phyloP scores from a whole-genome alignment of 1,284 basidiomycete genomes.

The Trichosporon ovoides region DNA sequence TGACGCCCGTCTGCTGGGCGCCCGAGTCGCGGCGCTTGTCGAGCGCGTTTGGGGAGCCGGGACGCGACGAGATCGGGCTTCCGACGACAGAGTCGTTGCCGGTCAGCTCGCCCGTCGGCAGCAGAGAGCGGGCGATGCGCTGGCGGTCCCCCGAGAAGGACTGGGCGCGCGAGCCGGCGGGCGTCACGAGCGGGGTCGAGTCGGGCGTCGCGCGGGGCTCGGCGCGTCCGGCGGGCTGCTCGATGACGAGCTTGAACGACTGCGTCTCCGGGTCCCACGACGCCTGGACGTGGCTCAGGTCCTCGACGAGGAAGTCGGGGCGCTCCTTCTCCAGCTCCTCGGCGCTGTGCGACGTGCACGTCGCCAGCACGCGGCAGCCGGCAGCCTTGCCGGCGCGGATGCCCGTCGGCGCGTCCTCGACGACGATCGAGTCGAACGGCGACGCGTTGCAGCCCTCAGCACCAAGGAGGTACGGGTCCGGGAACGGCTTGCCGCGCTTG shows the following conservation, averaged over 20 bases:
- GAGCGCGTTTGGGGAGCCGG: slow-evolving; percentile 34
- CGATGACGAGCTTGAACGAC: slow-evolving; percentile 45
- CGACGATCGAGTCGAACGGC: slow-evolving; percentile 48
- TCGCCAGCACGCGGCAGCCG: slow-evolving; percentile 49
- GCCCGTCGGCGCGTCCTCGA: slow-evolving; percentile 53
- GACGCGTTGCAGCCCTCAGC: slow-evolving; percentile 45
- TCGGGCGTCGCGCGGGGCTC: slow-evolving; percentile 45
- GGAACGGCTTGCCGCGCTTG: slow-evolving; percentile 51
- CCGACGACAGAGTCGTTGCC: slow-evolving; percentile 48
- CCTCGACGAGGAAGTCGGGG: slow-evolving; percentile 50
- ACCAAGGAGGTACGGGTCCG: slow-evolving; percentile 52
- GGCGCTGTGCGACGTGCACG: slow-evolving; percentile 49
- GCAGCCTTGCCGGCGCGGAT: slow-evolving; percentile 50
- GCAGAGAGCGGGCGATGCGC: slow-evolving; percentile 15
- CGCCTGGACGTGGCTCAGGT: slow-evolving; percentile 45
- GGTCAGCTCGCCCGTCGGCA: slow-evolving; percentile 38
- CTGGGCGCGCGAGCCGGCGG: slow-evolving; percentile 40
- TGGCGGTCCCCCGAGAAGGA: slow-evolving; percentile 39
- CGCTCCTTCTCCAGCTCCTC: slow-evolving; percentile 48
- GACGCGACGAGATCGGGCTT: slow-evolving; percentile 35
- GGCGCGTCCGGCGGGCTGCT: slow-evolving; percentile 45
- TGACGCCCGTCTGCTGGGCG: slow-evolving; percentile 25
- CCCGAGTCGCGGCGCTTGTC: slow-evolving; percentile 27
- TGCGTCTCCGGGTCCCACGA: slow-evolving; percentile 42
- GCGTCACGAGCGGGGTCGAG: slow-evolving; percentile 48